Percentiles rank a stretch among this genome's conserved stretches.
phyloP scores from a whole-genome alignment of 2,329 filamentous ascomycete species.

The Aureobasidium musti region DNA sequence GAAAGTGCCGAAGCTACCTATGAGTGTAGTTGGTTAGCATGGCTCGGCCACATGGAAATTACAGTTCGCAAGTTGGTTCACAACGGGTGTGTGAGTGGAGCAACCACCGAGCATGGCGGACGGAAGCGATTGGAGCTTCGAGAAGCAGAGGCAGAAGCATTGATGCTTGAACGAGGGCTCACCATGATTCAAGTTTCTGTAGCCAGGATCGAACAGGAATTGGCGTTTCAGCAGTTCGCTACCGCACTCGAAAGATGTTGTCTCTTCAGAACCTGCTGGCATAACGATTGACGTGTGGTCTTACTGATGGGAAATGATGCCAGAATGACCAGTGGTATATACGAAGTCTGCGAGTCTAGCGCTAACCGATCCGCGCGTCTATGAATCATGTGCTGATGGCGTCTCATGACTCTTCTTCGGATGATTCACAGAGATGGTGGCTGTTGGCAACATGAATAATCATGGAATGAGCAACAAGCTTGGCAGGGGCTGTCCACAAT shows the following conservation, averaged over 20 bases:
- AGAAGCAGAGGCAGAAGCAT: not conserved
- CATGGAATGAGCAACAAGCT: not conserved
- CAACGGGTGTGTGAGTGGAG: not conserved
- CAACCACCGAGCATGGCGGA: too few relatives aligned
- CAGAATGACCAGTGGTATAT: not conserved
- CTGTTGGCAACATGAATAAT: not conserved
- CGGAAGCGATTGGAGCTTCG: not conserved
- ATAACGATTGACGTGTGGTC: too few relatives aligned
- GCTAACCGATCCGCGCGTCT: not conserved
- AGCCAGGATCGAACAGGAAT: conserved; percentile 69
- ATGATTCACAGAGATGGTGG: not conserved
- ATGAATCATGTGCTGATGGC: not conserved
- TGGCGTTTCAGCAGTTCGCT: conserved; percentile 55
- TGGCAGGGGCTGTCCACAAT: not conserved
- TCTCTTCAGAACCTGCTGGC: not conserved
- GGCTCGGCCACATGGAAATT: not conserved
- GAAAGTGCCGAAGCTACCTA: conserved; percentile 78
- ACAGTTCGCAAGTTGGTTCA: not conserved
- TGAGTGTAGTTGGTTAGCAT: not conserved
- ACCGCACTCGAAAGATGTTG: conserved; percentile 39
- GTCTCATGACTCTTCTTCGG: not conserved
- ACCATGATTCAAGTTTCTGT: conserved; percentile 79
- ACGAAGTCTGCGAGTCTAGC: not conserved
- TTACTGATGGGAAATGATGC: not conserved
- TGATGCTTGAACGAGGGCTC: conserved; percentile 33